Evolutionary conservation across 345 rosid species (phyloP).

Genomic region (Boechera stricta): DNA sequence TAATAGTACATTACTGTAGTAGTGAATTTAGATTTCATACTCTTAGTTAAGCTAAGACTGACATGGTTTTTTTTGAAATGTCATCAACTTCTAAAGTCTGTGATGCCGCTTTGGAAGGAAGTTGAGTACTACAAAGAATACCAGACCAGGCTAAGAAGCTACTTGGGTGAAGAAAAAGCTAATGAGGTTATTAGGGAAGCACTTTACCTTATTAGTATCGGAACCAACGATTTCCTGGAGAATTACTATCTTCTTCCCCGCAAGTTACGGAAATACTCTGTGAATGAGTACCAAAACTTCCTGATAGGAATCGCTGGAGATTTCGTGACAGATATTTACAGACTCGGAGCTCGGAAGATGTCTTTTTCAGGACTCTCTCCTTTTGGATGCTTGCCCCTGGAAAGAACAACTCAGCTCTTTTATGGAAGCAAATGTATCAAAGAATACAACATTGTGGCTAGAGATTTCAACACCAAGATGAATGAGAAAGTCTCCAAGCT

Average conservation of each 20-base stretch:
- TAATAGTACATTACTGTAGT: neutral
- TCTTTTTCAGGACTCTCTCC: slow-evolving; percentile 68
- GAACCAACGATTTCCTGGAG: slow-evolving; percentile 87
- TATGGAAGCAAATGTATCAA: slow-evolving; percentile 54
- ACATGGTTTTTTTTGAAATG: slow-evolving; percentile 12
- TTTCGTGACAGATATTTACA: slow-evolving; percentile 62
- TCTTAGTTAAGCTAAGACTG: neutral
- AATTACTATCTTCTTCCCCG: slow-evolving; percentile 62
- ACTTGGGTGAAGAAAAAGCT: slow-evolving; percentile 60
- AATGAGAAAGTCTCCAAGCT: slow-evolving; percentile 42
- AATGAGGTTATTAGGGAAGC: slow-evolving; percentile 59
- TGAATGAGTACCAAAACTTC: slow-evolving; percentile 61
- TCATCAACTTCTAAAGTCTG: slow-evolving; percentile 54
- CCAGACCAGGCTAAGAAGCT: slow-evolving; percentile 58
- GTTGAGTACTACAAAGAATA: slow-evolving; percentile 76
- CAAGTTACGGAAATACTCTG: slow-evolving; percentile 51
- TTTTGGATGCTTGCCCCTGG: slow-evolving; percentile 85
- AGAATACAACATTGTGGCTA: slow-evolving; percentile 69
- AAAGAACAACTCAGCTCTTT: slow-evolving; percentile 66
- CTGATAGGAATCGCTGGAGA: slow-evolving; percentile 58
- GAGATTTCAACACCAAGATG: slow-evolving; percentile 63
- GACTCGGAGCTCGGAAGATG: slow-evolving; percentile 72
- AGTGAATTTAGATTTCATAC: neutral
- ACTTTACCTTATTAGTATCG: slow-evolving; percentile 72
- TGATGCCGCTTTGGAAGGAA: slow-evolving; percentile 84